A percentile compares a stretch with the other conserved stretches of the same genome.
phyloP scores from a whole-genome alignment of 441 rosid genomes.

The Populus hybrid region DNA sequence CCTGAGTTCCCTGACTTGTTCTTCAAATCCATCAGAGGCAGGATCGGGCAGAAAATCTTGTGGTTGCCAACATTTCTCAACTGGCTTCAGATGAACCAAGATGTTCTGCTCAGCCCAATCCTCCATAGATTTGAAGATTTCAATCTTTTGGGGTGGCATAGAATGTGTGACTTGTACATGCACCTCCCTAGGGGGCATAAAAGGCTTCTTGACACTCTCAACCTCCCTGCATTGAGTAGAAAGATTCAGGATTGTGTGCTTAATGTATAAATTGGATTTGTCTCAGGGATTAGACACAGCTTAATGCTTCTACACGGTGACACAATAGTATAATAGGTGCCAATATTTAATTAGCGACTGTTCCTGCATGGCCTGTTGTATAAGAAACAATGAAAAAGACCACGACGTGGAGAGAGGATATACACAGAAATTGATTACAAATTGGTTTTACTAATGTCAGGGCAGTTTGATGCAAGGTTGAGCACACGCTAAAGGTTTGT shows the following conservation, averaged over 20 bases:
- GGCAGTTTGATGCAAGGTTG: neutral
- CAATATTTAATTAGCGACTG: neutral
- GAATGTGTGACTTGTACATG: slow-evolving; percentile 80
- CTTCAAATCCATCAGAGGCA: slow-evolving; percentile 76
- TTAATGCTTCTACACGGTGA: neutral
- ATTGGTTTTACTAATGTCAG: neutral
- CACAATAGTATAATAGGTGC: neutral
- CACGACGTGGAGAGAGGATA: neutral
- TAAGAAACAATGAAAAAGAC: neutral
- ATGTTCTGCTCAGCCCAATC: slow-evolving; percentile 79
- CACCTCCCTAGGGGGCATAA: slow-evolving; percentile 65
- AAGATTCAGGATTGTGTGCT: slow-evolving; percentile 7
- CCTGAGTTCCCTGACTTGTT: slow-evolving; percentile 75
- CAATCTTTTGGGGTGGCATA: slow-evolving; percentile 85
- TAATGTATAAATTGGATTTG: neutral
- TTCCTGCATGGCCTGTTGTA: neutral
- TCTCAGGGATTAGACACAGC: neutral
- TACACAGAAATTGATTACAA: neutral
- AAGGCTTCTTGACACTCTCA: slow-evolving; percentile 72
- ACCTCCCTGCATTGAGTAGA: slow-evolving; percentile 54
- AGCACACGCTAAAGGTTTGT: neutral
- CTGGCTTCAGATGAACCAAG: slow-evolving; percentile 69
- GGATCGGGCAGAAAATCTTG: slow-evolving; percentile 89
- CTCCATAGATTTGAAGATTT: slow-evolving; percentile 86
- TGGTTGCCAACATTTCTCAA: slow-evolving; percentile 96